Evolutionary conservation across 176 grass and related monocot species (phyloP).

Genomic region (Carex kokanica): DNA sequence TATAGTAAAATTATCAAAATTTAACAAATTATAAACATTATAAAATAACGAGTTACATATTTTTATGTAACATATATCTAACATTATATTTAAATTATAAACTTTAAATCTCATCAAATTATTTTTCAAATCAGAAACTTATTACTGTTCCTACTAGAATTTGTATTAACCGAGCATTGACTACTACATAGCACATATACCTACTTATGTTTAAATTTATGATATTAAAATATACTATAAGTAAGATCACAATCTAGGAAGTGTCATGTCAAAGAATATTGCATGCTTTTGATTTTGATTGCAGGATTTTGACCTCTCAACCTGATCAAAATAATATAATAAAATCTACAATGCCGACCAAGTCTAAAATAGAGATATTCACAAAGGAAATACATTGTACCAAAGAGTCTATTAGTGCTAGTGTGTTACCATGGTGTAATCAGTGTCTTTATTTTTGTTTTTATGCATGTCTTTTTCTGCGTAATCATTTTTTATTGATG

Average conservation of each 20-base stretch:
- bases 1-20: too few species aligned
- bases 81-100: too few species aligned
- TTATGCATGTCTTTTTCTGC: neutral
- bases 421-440: neutral
- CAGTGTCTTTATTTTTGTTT: neutral
- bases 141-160: neutral
- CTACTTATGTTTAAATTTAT: neutral
- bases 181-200: neutral
- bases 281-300: neutral
- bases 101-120: too few species aligned
- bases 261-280: constrained; percentile 6
- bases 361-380: neutral
- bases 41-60: too few species aligned
- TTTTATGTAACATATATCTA: too few species aligned
- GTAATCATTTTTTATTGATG: neutral
- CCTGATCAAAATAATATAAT: neutral
- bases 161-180: neutral
- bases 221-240: neutral
- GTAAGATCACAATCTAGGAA: neutral
- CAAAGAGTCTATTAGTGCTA: neutral
- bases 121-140: too few species aligned
- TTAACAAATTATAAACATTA: too few species aligned
- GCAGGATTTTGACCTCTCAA: neutral
- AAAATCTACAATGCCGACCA: neutral
- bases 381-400: neutral